Evolutionary conservation across 306 rosid genomes (phyloP).

Genomic region (Cicer chorassanicum): DNA sequence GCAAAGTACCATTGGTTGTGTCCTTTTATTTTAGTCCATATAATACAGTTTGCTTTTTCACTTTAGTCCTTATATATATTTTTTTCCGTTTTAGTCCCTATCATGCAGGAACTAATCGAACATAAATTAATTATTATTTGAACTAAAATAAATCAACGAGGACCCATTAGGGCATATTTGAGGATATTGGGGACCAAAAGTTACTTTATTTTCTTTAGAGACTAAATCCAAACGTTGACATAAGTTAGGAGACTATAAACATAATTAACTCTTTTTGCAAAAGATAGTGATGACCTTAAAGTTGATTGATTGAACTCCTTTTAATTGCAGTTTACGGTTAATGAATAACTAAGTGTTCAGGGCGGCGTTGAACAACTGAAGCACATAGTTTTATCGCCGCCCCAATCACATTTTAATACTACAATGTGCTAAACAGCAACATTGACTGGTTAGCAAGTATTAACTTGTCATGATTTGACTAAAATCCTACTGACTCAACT

Average conservation of each 20-base stretch:
- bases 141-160: background rate
- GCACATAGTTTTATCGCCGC: background rate
- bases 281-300: conserved; percentile 24
- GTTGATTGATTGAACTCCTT: conserved; percentile 15
- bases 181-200: background rate
- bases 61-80: background rate
- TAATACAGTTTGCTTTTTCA: background rate
- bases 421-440: conserved; percentile 3
- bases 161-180: background rate
- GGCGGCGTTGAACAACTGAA: background rate
- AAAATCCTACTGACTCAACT: conserved; percentile 30
- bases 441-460: background rate
- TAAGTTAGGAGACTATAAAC: background rate
- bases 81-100: background rate
- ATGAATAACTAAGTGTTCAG: background rate
- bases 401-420: background rate
- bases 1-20: background rate
- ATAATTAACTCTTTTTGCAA: conserved; percentile 8
- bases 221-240: background rate
- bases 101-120: background rate
- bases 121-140: background rate
- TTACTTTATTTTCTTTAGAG: background rate
- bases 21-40: background rate
- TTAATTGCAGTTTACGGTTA: conserved; percentile 23
- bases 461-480: background rate